Conservation (phyloP, 1,284 basidiomycete genomes). For the Testicularia cyperi region DNA sequence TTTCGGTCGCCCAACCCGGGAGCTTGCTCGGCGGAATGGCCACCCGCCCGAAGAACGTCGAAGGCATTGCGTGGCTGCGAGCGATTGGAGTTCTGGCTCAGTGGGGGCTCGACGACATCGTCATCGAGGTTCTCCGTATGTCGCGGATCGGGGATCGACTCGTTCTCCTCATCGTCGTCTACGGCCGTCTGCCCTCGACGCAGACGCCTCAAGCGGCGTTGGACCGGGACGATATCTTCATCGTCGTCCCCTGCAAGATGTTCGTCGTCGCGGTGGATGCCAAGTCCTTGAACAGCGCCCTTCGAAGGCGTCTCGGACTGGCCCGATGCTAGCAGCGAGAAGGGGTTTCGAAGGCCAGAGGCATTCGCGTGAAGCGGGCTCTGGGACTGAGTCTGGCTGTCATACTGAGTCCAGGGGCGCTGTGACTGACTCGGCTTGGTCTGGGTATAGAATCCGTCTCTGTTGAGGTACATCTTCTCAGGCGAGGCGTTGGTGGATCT, state of each 20-base stretch:
- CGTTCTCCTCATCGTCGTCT: not conserved
- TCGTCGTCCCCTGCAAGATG: slow-evolving; percentile 9
- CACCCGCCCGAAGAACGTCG: slow-evolving; percentile 14
- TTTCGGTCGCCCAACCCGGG: slow-evolving; percentile 2
- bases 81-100: slow-evolving; percentile 21
- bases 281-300: not conserved
- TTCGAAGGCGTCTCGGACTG: not conserved
- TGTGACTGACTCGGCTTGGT: slow-evolving; percentile 42
- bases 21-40: no score
- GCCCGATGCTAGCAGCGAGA: no score
- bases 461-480: slow-evolving; percentile 51
- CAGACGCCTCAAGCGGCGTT: slow-evolving; percentile 17
- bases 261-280: not conserved
- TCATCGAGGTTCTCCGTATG: slow-evolving; percentile 13
- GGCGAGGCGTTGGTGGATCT: slow-evolving; percentile 6
- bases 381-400: slow-evolving; percentile 17
- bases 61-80: slow-evolving; percentile 24
- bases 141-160: no score
- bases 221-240: slow-evolving; percentile 11
- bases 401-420: slow-evolving; percentile 21
- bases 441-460: slow-evolving; percentile 55
- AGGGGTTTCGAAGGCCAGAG: not conserved
- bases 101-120: slow-evolving; percentile 11
- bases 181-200: slow-evolving; percentile 7
- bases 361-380: slow-evolving; percentile 6